Conservation (phyloP, 192 early-diverging fungal species). For the Neocallimastix lanati region DNA sequence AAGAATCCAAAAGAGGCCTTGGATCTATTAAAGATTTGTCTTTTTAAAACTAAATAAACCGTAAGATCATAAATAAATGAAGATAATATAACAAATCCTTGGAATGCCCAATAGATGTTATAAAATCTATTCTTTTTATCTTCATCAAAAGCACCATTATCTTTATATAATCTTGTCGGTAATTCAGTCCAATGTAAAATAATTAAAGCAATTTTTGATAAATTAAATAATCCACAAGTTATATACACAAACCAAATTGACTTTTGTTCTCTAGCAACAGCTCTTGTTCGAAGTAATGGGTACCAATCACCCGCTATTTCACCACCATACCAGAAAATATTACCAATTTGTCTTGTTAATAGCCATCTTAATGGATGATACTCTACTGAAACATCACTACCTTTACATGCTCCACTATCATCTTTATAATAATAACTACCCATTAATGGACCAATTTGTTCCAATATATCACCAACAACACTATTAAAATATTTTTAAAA, state of each 20-base stretch:
- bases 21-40: neutral
- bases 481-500: no score
- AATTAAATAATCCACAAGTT: neutral
- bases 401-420: no score
- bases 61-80: neutral
- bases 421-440: no score
- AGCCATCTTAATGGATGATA: neutral
- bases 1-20: neutral
- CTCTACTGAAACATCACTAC: no score
- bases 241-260: neutral
- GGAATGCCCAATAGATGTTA: neutral
- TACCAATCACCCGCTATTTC: neutral
- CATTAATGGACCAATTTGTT: no score
- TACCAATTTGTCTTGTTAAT: neutral
- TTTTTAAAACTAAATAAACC: neutral
- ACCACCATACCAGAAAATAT: neutral
- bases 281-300: neutral
- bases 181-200: neutral
- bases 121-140: neutral
- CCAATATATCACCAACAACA: neutral
- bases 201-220: neutral
- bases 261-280: neutral
- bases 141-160: no score
- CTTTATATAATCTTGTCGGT: neutral
- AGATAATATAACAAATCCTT: neutral